Evolutionary conservation across 768 basidiomycete genomes (phyloP), one percentile per base, ranked within the genome.

Genomic region (Naganishia antarctica): DNA sequence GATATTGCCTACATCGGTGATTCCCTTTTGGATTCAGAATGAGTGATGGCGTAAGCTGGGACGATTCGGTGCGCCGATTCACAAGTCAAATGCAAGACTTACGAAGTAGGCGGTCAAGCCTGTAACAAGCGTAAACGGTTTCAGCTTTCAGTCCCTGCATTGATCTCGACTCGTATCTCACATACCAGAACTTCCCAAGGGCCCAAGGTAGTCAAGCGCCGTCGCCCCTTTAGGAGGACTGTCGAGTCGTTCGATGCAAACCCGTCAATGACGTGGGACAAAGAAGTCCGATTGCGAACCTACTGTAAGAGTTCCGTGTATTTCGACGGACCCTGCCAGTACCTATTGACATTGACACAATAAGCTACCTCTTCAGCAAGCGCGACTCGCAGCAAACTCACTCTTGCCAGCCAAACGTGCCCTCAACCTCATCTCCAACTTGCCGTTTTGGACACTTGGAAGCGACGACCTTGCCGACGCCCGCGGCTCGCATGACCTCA

Each of bases 71-170:
- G 31, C 34, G 7, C 34, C 7, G 34, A 7, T 37, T 37, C 15
- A 15, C 15, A 15, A 29, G 31, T 40, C 1, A 26, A n/a, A 25
- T 23, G 6, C 16, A 48, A 8, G 7, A 72, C 84, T 61, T 71
- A 91, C 91, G 67, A 92, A 90, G 76, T 92, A 96, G 4, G 92
- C 92, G 5, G 92, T 94, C 73, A 91, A 71, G 9, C 89, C 89
- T 88, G 43, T 29, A 4, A 57, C 21, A 7, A 0, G 43, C 41
- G 37, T 40, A n/a, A 15, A 25, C 0, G 28, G 16, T 7, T n/a
- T n/a, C n/a, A n/a, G n/a, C n/a, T n/a, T n/a, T n/a, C n/a, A n/a
- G n/a, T n/a, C n/a, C n/a, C n/a, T n/a, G n/a, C n/a, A n/a, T n/a
- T n/a, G n/a, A n/a, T n/a, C n/a, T n/a, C n/a, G n/a, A n/a, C n/a